Evolutionary conservation across 2,329 filamentous ascomycete species (phyloP), one percentile per base, ranked within the genome.

Genomic region (Zalaria sp.): DNA sequence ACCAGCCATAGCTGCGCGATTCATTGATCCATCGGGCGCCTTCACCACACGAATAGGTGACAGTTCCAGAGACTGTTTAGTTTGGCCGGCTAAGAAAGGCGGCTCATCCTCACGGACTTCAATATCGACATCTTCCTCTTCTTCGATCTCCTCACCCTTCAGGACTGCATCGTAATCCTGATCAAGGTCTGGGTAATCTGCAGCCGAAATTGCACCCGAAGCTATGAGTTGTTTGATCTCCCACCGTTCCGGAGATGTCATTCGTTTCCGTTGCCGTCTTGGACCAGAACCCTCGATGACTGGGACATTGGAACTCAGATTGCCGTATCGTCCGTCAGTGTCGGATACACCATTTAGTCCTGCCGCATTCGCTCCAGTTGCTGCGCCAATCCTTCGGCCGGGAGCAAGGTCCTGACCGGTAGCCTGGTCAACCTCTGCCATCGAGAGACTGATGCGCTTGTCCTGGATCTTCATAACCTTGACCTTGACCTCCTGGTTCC

Each of bases 181-280:
- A 51, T 96, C 85, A 27, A 96, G 73, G 48, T 95, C 89, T 1
- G 91, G 91, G 57, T 94, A 95, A 52, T 96, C 89, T 0, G 84
- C 83, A 0, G 86, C 88, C 52, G 91, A 93, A 11, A 86, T 82
- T 5, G 93, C 89, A 37, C 93, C 91, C 4, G 91, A 94, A 3
- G 89, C 87, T 55, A 98, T 96, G 40, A 98, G 71, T 57, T 98
- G 91, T 47, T 89, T 79, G 47, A 98, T 95, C 59, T 98, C 91
- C 89, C 91, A 98, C 56, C 91, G 71, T 58, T 98, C 91, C 1
- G 91, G 91, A 9, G 89, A 95, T 0, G 89, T 96, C 80, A 96
- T 81, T 40, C 91, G 75, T 67, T 98, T 98, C 59, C 84, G 86
- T 42, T 81, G 81, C 37, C 71, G 73, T 49, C 71, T 66, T 11